Evolutionary conservation across 345 rosid species (phyloP).

Genomic region (Boechera stricta): DNA sequence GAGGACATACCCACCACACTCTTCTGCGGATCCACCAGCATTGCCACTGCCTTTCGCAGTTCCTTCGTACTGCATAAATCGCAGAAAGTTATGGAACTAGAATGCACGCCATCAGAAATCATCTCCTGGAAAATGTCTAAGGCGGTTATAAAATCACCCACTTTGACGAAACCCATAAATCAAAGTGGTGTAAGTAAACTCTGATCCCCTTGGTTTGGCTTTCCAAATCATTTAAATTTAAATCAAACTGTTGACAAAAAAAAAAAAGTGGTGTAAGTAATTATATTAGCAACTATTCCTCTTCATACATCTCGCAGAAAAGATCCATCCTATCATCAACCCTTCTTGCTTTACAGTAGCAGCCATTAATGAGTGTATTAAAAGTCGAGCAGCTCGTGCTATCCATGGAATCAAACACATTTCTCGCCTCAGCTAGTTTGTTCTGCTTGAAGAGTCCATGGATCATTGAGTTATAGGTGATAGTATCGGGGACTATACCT

Average conservation of each 20-base stretch:
- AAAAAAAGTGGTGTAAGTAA: not conserved
- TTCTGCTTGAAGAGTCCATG: not conserved
- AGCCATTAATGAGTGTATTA: not conserved
- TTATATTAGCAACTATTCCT: not conserved
- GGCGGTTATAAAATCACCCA: not conserved
- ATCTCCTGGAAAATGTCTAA: not conserved
- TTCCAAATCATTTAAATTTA: too few relatives aligned
- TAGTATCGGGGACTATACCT: not conserved
- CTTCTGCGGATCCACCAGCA: not conserved
- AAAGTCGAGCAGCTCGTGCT: not conserved
- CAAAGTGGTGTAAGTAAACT: not conserved
- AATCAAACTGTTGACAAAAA: too few relatives aligned
- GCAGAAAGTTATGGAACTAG: not conserved
- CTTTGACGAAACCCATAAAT: not conserved
- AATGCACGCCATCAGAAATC: not conserved
- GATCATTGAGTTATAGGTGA: not conserved
- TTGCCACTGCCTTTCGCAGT: not conserved
- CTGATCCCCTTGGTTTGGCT: too few relatives aligned
- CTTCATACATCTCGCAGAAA: not conserved
- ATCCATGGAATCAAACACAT: not conserved
- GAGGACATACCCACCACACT: not conserved
- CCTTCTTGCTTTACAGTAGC: not conserved
- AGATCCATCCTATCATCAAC: not conserved
- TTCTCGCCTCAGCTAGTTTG: not conserved
- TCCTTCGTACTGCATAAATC: not conserved